Evolutionary conservation across 805 yeast species (phyloP).

Genomic region (Zygotorulaspora chibaensis): DNA sequence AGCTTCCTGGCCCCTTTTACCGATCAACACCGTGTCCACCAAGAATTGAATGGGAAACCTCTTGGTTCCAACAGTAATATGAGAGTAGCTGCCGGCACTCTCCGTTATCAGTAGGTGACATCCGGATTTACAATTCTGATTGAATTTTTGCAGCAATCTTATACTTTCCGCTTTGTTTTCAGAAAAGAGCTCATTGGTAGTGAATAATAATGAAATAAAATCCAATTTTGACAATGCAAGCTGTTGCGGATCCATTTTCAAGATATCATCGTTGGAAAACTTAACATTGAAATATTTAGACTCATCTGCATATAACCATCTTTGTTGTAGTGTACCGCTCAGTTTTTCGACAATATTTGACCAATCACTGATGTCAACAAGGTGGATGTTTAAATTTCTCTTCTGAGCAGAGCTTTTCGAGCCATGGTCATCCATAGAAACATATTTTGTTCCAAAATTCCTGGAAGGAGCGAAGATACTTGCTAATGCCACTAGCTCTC

Average conservation of each 20-base stretch:
- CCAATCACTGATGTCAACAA: constrained; percentile 84
- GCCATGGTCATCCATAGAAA: constrained; percentile 2
- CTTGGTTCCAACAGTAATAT: constrained; percentile 69
- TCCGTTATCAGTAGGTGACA: constrained; percentile 66
- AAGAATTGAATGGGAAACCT: constrained; percentile 79
- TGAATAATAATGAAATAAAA: constrained; percentile 70
- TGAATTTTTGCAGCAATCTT: constrained; percentile 51
- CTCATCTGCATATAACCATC: constrained; percentile 49
- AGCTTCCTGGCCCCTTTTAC: constrained; percentile 42
- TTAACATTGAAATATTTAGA: constrained; percentile 32
- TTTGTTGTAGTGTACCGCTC: constrained; percentile 40
- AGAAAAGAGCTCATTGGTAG: constrained; percentile 81
- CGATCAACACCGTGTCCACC: constrained; percentile 66
- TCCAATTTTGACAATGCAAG: constrained; percentile 34
- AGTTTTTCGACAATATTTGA: constrained; percentile 45
- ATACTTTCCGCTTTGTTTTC: constrained; percentile 62
- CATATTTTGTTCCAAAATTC: constrained; percentile 23
- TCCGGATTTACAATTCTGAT: constrained; percentile 49
- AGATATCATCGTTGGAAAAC: constrained; percentile 38
- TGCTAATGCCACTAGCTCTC: constrained; percentile 63
- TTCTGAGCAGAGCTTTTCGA: background rate
- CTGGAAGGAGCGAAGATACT: constrained; percentile 47
- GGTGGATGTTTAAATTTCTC: constrained; percentile 42
- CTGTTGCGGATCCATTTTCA: constrained; percentile 28
- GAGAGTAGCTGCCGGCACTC: constrained; percentile 87